Evolutionary conservation across 148 eudicot genomes (phyloP).

Genomic region (Vaccinium macrocarpon): DNA sequence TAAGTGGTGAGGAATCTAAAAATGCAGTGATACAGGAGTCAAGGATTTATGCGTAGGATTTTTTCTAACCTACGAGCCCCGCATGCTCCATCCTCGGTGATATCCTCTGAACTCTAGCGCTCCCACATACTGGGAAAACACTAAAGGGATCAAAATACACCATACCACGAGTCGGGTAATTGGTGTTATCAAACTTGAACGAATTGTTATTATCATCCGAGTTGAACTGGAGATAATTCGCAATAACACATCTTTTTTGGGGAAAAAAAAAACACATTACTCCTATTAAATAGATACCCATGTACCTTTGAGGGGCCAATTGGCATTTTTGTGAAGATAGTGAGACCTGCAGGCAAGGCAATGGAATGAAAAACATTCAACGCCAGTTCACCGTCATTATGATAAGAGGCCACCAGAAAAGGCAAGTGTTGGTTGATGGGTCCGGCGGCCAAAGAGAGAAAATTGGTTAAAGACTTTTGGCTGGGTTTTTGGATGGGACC

Average conservation of each 20-base stretch:
- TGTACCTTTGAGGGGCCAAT: not conserved
- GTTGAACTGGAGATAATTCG: not conserved
- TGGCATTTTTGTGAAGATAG: slow-evolving; percentile 25
- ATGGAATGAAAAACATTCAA: slow-evolving; percentile 20
- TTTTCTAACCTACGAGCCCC: too few relatives aligned
- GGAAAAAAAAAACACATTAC: too few relatives aligned
- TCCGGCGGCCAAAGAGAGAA: slow-evolving; percentile 17
- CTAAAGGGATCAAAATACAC: not conserved
- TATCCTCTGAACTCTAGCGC: not conserved
- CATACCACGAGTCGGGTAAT: not conserved
- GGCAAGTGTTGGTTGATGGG: slow-evolving; percentile 20
- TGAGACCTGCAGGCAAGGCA: slow-evolving; percentile 17
- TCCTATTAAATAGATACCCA: too few relatives aligned
- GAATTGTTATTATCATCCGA: not conserved
- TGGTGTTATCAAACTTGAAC: not conserved
- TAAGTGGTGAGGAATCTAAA: not conserved
- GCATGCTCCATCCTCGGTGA: not conserved
- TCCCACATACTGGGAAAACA: not conserved
- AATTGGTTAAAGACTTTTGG: not conserved
- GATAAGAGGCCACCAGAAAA: slow-evolving; percentile 37
- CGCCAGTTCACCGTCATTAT: slow-evolving; percentile 31
- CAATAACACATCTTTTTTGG: not conserved
- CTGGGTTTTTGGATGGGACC: slow-evolving; percentile 21
- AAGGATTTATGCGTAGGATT: too few relatives aligned
- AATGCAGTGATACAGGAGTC: not conserved